Base-by-base conservation (phyloP, 805 yeast genomes). In the Naumovozyma castellii region DNA sequence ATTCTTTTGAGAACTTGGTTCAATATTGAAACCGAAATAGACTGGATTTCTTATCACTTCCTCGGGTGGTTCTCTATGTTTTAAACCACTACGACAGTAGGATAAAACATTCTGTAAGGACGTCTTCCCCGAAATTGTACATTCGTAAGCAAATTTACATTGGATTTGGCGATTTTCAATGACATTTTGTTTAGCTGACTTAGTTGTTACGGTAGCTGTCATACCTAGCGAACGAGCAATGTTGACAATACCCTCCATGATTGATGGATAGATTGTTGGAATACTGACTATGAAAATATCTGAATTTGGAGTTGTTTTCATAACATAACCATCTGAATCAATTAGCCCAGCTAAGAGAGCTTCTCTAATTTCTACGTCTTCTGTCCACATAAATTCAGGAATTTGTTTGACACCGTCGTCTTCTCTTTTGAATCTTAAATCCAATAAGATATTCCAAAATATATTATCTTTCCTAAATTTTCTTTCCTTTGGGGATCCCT, bases 221-320 rank as follows among this genome's bases (percentile, higher is more conserved):
- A 70, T 59, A 46, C 75, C 75, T 18, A 69, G 51, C 8, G 75
- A 70, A 43, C 73, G 66, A 17, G 69, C 66, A 32, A 68, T 44
- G 35, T 53, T 50, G 8, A 62, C 59, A 38, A 65, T 46, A 22
- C 68, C 70, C 29, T 63, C 58, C 52, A 62, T 45, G 37, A 67
- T 56, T 12, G 56, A 54, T 14, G 56, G 41, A 46, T 52, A 53
- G 17, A 47, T 44, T 4, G 69, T 66, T 30, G 54, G 52, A 27
- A 67, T 53, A 28, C 61, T 45, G 12, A 62, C 68, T 32, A 46
- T 46, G 34, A 39, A 43, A 32, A 43, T 39, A 18, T 46, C 48
- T 4, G 42, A 35, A 12, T 41, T 49, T 27, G 44, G 49, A 13
- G 42, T 43, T 19, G 46, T 44, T 29, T 45, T 44, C 31, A 45